Conservation (phyloP, 805 yeast species). For the Starmera pachycereana region DNA sequence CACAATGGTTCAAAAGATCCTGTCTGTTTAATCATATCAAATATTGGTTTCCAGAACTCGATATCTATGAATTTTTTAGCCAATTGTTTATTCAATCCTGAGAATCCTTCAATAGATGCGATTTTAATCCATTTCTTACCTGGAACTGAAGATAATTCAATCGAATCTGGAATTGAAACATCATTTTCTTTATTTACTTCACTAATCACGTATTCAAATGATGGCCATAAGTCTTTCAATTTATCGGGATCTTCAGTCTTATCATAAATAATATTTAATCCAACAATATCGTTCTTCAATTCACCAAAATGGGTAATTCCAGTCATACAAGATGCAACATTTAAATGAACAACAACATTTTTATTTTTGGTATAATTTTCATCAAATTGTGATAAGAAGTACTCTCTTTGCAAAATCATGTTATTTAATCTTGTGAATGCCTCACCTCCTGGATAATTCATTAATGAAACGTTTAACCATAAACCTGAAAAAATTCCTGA, state of each 20-base stretch:
- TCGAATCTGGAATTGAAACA: constrained; percentile 1
- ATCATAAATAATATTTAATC: constrained; percentile 43
- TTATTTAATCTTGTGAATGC: constrained; percentile 51
- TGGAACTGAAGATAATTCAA: constrained; percentile 15
- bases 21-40: constrained; percentile 6
- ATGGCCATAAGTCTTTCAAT: constrained; percentile 32
- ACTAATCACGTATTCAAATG: constrained; percentile 43
- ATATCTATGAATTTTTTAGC: constrained; percentile 4
- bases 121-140: constrained; percentile 34
- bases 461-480: constrained; percentile 53
- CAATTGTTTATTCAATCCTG: constrained; percentile 26
- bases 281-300: constrained; percentile 25
- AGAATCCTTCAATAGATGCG: constrained; percentile 27
- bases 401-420: constrained; percentile 17
- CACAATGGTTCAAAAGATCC: constrained; percentile 7
- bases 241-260: constrained; percentile 49
- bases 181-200: constrained; percentile 16
- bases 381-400: not conserved
- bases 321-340: constrained; percentile 76
- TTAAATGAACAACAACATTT: constrained; percentile 51
- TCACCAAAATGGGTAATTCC: constrained; percentile 76
- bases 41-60: not conserved
- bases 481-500: constrained; percentile 33
- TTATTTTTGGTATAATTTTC: constrained; percentile 10
- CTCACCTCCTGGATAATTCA: constrained; percentile 84